Evolutionary conservation across 2,329 filamentous ascomycete species (phyloP).

Genomic region (Stachybotrys chartarum): DNA sequence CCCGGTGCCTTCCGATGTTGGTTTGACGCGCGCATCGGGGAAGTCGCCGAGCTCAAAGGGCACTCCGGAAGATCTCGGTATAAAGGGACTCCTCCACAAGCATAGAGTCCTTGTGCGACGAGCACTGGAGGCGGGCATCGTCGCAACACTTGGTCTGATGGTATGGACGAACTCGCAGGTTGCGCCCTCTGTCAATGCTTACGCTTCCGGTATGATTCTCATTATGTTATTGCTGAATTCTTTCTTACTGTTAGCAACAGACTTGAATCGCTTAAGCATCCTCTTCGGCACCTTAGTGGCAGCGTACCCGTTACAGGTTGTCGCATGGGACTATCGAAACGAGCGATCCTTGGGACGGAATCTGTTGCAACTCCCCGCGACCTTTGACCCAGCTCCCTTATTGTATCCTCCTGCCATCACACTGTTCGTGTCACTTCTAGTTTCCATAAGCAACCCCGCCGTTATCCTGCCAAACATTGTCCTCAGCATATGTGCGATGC

Average conservation of each 20-base stretch:
- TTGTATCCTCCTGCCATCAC: conserved; percentile 77
- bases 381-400: conserved; percentile 89
- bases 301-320: conserved; percentile 55
- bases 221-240: background rate
- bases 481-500: conserved; percentile 72
- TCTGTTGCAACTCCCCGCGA: conserved; percentile 53
- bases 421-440: conserved; percentile 66
- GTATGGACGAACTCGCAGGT: conserved; percentile 40
- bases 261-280: conserved; percentile 30
- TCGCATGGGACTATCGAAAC: conserved; percentile 37
- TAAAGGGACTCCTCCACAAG: conserved; percentile 27
- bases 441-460: conserved; percentile 54
- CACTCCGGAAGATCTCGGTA: conserved; percentile 9
- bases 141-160: conserved; percentile 40
- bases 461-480: conserved; percentile 72
- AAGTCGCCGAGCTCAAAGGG: conserved; percentile 10
- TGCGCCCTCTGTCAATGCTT: conserved; percentile 13
- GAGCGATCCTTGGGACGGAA: conserved; percentile 27
- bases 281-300: conserved; percentile 33
- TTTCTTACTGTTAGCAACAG: conserved; percentile 19
- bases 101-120: conserved; percentile 46
- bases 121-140: conserved; percentile 42
- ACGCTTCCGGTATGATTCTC: background rate
- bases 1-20: conserved; percentile 37
- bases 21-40: conserved; percentile 17